phyloP scores from a whole-genome alignment of 1,284 basidiomycete species.

The Marasmius fiardii region DNA sequence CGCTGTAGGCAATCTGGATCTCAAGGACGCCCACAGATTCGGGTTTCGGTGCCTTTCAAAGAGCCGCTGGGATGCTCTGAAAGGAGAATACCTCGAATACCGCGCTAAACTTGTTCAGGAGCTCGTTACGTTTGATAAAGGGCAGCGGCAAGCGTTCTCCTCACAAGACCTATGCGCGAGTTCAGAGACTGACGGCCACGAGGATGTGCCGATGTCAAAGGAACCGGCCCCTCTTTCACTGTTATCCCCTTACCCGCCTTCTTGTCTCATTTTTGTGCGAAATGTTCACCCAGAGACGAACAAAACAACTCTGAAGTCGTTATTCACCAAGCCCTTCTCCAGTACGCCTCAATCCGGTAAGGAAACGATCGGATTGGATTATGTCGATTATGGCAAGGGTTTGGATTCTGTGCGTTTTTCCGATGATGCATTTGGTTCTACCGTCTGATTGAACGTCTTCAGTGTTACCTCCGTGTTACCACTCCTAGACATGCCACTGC shows the following conservation, averaged over 20 bases:
- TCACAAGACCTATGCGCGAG: not conserved
- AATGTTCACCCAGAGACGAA: conserved; percentile 71
- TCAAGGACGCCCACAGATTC: conserved; percentile 46
- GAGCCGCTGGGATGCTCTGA: conserved; percentile 47
- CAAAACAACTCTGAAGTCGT: conserved; percentile 66
- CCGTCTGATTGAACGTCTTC: not conserved
- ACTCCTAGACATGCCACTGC: conserved; percentile 41
- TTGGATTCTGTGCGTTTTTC: conserved; percentile 56
- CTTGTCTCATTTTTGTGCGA: conserved; percentile 66
- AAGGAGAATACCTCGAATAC: conserved; percentile 4
- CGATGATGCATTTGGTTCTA: not conserved
- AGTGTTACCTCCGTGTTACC: conserved; percentile 74
- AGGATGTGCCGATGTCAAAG: not conserved
- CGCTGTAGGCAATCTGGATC: conserved; percentile 2
- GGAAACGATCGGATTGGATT: conserved; percentile 50
- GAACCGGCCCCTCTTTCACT: conserved; percentile 13
- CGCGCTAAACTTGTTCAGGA: conserved; percentile 7
- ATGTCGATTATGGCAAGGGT: conserved; percentile 76
- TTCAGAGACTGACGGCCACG: not conserved
- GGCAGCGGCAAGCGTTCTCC: not conserved
- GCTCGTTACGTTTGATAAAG: not conserved
- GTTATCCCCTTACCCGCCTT: conserved; percentile 49
- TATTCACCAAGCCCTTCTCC: conserved; percentile 47
- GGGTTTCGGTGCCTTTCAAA: conserved; percentile 60
- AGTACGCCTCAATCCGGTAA: not conserved